Evolutionary conservation across 202 grass and related monocot species (phyloP), one percentile per base, ranked within the genome.

Genomic region (Zoysia matrella): DNA sequence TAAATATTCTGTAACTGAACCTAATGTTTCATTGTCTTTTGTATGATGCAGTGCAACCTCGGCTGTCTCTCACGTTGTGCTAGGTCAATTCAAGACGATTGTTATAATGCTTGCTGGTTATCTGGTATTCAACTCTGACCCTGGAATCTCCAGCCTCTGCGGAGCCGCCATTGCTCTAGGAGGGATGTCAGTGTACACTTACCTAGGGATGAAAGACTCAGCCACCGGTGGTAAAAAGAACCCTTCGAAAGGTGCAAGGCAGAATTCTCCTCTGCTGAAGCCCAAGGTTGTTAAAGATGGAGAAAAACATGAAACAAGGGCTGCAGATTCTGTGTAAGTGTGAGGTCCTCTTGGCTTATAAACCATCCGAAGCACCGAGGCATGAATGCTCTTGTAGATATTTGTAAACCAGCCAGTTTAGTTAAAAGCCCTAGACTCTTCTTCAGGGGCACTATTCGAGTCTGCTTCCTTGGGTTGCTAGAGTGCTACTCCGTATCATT

Each of bases 1-100:
- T 3, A 48, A 78, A 56, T 46, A 56, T 72, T 74, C 22, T 69
- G 18, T 54, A 69, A 47, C 1, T 53, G 8, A 72, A 74, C 67
- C 12, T 81, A 90, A 62, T 11, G 60, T 67, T 77, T 73, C 10
- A 56, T 49, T 60, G 64, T 44, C 4, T 42, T 77, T 83, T 82
- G 46, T 43, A 55, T 70, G 64, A 82, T 79, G 71, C 92, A 97
- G 94, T 78, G 94, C 94, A 68, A 97, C 94, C 45, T 97, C 94
- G 5, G 92, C 94, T 65, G 85, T 89, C 4, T 89, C 94, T 83
- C 94, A 97, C 56, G 94, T 97, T 47, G 92, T 97, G 76, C 75
- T 97, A 51, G 94, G 94, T 16, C 94, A 97, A 63, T 97, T 97
- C 86, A 97, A 97, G 86, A 97, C 92, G 46, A 77, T 86, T 77